Conservation (phyloP, 179 eudicot species). For the Spergularia azorica region DNA sequence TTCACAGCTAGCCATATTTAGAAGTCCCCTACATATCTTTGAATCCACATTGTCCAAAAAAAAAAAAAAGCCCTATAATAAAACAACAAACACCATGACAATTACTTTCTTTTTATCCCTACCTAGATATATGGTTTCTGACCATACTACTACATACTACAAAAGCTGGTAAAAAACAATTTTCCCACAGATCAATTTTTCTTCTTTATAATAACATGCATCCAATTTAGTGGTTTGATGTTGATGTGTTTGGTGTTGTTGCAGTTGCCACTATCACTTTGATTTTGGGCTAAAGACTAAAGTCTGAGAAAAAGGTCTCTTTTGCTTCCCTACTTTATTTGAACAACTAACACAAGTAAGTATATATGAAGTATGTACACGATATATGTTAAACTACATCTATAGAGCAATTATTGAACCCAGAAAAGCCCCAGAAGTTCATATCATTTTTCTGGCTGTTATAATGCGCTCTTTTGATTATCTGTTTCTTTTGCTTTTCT, state of each 20-base stretch:
- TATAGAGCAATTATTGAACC: conserved; percentile 14
- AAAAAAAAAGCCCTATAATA: background rate
- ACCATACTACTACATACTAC: background rate
- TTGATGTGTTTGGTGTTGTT: background rate
- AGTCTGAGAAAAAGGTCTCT: conserved; percentile 11
- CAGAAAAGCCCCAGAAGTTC: background rate
- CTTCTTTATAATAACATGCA: background rate
- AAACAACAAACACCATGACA: conserved; percentile 11
- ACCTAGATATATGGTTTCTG: background rate
- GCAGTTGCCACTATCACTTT: conserved; percentile 7
- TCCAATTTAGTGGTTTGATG: background rate
- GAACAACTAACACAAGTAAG: conserved; percentile 3
- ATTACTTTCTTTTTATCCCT: conserved; percentile 3
- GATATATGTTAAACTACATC: too few relatives aligned
- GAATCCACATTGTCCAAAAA: too few relatives aligned
- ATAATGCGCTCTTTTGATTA: background rate
- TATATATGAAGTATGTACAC: too few relatives aligned
- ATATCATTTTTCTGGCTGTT: background rate
- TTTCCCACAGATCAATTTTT: too few relatives aligned
- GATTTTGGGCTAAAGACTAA: conserved; percentile 9
- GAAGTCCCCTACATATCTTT: too few relatives aligned
- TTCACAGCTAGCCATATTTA: too few relatives aligned
- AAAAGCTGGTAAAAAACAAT: background rate
- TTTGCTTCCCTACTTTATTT: conserved; percentile 2
- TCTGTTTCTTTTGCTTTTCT: background rate